Conservation (phyloP, 1,284 basidiomycete genomes). For the Trichosporon sp. region DNA sequence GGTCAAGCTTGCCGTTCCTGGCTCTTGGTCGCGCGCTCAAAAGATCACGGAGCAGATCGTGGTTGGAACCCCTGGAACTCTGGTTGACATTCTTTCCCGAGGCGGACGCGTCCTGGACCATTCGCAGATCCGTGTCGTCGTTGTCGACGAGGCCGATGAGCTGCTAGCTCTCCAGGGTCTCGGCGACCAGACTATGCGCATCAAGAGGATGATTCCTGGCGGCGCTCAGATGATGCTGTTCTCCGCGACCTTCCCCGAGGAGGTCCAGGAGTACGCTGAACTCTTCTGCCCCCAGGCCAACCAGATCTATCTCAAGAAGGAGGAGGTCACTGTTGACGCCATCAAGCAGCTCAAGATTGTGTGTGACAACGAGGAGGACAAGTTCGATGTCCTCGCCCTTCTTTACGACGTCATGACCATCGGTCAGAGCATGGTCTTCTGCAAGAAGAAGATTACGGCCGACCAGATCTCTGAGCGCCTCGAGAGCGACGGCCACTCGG, state of each 20-base stretch:
- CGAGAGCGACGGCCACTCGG: slow-evolving; percentile 91
- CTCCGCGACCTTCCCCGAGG: slow-evolving; percentile 96
- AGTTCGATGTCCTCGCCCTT: slow-evolving; percentile 92
- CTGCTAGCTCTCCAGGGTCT: slow-evolving; percentile 96
- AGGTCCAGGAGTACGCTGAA: slow-evolving; percentile 83
- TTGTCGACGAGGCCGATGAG: slow-evolving; percentile 98
- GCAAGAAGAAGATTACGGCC: slow-evolving; percentile 87
- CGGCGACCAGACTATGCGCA: slow-evolving; percentile 92
- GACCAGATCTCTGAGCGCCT: slow-evolving; percentile 90
- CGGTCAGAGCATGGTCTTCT: slow-evolving; percentile 97
- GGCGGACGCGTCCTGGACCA: slow-evolving; percentile 63
- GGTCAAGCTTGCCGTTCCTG: slow-evolving; percentile 93
- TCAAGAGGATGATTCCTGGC: slow-evolving; percentile 72
- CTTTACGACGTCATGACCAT: slow-evolving; percentile 90
- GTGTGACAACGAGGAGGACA: slow-evolving; percentile 81
- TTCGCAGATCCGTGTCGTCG: slow-evolving; percentile 84
- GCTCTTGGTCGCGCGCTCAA: slow-evolving; percentile 60
- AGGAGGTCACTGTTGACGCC: slow-evolving; percentile 90
- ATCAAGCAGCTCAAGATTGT: slow-evolving; percentile 99
- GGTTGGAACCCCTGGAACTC: slow-evolving; percentile 95
- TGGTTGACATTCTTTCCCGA: slow-evolving; percentile 74
- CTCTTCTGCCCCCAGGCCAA: slow-evolving; percentile 94
- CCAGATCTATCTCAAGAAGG: slow-evolving; percentile 92
- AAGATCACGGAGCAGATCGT: slow-evolving; percentile 85
- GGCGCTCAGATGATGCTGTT: slow-evolving; percentile 88